Percentiles rank a stretch among this genome's conserved stretches.
phyloP scores from a whole-genome alignment of 306 rosid genomes.

The Lotus japonicus region DNA sequence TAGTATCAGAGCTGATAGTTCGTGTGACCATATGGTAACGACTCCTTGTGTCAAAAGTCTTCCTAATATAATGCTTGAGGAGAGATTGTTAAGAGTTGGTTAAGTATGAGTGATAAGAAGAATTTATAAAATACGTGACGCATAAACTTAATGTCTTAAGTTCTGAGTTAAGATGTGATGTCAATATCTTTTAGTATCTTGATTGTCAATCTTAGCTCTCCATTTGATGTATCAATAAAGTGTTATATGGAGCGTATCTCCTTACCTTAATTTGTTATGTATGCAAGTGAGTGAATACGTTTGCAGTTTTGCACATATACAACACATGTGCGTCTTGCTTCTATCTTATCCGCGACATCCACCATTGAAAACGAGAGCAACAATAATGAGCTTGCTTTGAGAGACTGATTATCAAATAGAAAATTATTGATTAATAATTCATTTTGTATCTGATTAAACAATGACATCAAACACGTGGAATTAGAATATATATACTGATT shows the following conservation, averaged over 20 bases:
- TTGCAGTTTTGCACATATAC: slow-evolving; percentile 22
- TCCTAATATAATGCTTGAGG: too few species aligned
- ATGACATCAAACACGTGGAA: slow-evolving; percentile 11
- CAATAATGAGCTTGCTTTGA: background rate
- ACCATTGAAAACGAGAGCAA: slow-evolving; percentile 26
- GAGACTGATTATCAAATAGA: background rate
- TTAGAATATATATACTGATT: background rate
- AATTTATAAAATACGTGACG: too few species aligned
- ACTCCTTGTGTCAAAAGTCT: too few species aligned
- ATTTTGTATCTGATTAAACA: background rate
- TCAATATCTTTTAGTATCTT: too few species aligned
- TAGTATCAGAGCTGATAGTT: too few species aligned
- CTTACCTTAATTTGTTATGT: background rate
- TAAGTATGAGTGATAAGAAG: too few species aligned
- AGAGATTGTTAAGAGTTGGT: too few species aligned
- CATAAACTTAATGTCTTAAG: too few species aligned
- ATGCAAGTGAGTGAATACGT: slow-evolving; percentile 16
- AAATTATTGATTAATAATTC: background rate
- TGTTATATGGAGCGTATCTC: too few species aligned
- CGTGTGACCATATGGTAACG: too few species aligned
- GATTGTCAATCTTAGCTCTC: slow-evolving; percentile 20
- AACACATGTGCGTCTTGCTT: slow-evolving; percentile 1
- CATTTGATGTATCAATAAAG: background rate
- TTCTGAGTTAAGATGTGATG: too few species aligned
- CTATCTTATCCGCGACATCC: background rate